Base-by-base conservation (phyloP, 345 rosid genomes). In the Ceriops zippeliana region DNA sequence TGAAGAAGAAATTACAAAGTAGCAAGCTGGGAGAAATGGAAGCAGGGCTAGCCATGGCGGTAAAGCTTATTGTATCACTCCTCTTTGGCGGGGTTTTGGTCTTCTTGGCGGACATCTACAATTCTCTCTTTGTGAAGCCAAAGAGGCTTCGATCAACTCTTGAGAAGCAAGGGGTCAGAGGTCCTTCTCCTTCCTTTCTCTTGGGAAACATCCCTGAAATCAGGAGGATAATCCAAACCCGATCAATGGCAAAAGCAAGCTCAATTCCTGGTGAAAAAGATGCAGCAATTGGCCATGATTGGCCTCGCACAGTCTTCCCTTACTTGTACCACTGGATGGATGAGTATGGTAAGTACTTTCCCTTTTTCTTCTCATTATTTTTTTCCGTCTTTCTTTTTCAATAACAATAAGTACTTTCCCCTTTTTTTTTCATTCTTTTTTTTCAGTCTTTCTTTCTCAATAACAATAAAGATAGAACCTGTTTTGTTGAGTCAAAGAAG, bases 171-270 rank as follows among this genome's bases (percentile, higher is more conserved):
- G 89, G 89, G 8, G 52, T 83, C 58, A 59, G n/a, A 64, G 89
- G 86, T 6, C 86, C 86, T 21, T 51, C 70, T 49, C 84, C 82
- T 72, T 71, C 82, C 38, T 57, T 80, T 52, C 68, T 85, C 6
- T 24, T 67, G 37, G 89, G 89, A 8, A 81, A 81, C 73, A 81
- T 83, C 70, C 75, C 74, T 58, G 76, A 82, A 60, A 78, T 85
- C 20, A 58, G 58, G 38, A 72, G 66, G 31, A 75, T 76, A 38
- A 57, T 49, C 7, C 52, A 57, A 5, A 52, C 60, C 13, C 42
- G 52, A 38, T 56, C 28, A 53, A 5, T 51, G 28, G 28, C 71
- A 10, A 26, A 54, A 58, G 58, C 73, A 22, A 31, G 22, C 7
- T 15, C 68, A 35, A 31, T 46, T 22, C 46, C 22, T 17, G 61